phyloP scores from a whole-genome alignment of 352 stramenopile genomes.

The Phytopythium boreale region DNA sequence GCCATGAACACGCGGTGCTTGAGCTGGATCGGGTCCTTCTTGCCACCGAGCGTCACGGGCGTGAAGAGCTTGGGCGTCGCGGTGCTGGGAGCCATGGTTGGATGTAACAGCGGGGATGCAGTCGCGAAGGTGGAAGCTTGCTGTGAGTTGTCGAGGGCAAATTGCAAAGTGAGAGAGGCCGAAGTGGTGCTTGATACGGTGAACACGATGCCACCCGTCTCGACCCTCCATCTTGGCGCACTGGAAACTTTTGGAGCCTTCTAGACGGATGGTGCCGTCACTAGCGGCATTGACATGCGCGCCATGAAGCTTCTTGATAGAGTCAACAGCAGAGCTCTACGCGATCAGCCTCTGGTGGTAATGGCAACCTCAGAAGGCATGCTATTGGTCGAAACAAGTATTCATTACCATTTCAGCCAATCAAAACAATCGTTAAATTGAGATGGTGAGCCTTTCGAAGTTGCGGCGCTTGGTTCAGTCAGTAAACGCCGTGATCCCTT shows the following conservation, averaged over 20 bases:
- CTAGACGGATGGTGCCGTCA: not conserved
- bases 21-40: constrained; percentile 33
- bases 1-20: constrained; percentile 53
- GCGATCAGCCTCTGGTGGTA: not conserved
- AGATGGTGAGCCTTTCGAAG: too few species aligned
- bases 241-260: too few species aligned
- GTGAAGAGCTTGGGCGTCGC: constrained; percentile 33
- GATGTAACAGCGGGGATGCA: not conserved
- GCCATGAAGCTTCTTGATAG: not conserved
- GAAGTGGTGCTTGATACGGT: too few species aligned
- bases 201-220: too few species aligned
- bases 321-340: constrained; percentile 4
- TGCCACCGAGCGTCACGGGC: constrained; percentile 28
- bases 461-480: too few species aligned
- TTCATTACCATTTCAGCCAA: not conserved
- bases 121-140: not conserved
- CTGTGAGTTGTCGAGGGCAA: constrained; percentile 10
- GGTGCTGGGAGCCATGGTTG: constrained; percentile 16
- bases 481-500: too few species aligned
- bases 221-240: too few species aligned
- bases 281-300: not conserved
- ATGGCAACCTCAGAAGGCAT: not conserved
- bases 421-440: not conserved
- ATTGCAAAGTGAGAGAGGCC: constrained; percentile 11
- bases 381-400: not conserved